phyloP scores from a whole-genome alignment of 768 basidiomycete species.

The Hygrophoropsis aurantiaca region DNA sequence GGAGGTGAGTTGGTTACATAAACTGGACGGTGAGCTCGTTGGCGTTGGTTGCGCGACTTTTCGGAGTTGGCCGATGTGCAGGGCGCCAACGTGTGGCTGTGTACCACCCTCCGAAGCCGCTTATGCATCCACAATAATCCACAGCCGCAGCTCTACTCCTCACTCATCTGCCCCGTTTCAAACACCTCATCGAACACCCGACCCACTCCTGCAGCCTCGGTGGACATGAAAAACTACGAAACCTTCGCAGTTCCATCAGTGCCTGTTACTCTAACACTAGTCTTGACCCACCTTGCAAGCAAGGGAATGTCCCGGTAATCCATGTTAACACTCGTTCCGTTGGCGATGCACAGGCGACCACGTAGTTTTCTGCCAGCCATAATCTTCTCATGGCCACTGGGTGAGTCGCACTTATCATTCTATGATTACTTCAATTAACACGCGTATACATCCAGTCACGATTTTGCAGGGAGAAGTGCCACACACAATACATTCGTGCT shows the following conservation, averaged over 20 bases:
- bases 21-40: too few species aligned
- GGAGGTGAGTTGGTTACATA: too few species aligned
- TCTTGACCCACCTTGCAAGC: slow-evolving; percentile 16
- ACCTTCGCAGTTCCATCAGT: slow-evolving; percentile 44
- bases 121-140: too few species aligned
- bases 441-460: slow-evolving; percentile 20
- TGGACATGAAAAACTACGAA: slow-evolving; percentile 36
- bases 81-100: too few species aligned
- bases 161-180: too few species aligned
- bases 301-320: slow-evolving; percentile 17
- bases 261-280: slow-evolving; percentile 33
- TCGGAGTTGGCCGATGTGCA: too few species aligned
- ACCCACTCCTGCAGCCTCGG: too few species aligned
- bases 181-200: too few species aligned
- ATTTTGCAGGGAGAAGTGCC: slow-evolving; percentile 35
- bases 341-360: slow-evolving; percentile 16
- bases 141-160: too few species aligned
- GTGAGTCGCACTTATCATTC: slow-evolving; percentile 4
- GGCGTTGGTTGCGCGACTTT: too few species aligned
- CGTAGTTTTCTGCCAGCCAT: slow-evolving; percentile 17
- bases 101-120: too few species aligned
- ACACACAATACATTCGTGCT: slow-evolving; percentile 34
- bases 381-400: slow-evolving; percentile 20
- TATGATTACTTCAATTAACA: not conserved
- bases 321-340: slow-evolving; percentile 18